phyloP scores from a whole-genome alignment of 2,329 filamentous ascomycete genomes.

The Tolypocladium sp. region DNA sequence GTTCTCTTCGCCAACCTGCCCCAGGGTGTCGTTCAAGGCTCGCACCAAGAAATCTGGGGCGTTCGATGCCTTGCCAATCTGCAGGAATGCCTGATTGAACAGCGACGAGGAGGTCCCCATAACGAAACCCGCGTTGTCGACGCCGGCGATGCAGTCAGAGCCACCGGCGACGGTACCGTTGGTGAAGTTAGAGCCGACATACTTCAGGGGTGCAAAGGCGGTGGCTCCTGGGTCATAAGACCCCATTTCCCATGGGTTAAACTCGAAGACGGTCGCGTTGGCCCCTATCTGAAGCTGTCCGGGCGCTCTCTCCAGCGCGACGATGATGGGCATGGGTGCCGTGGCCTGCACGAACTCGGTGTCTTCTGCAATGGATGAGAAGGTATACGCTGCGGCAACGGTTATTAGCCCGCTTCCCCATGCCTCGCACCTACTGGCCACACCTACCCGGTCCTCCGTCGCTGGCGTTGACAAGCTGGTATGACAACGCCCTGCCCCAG shows the following conservation, averaged over 20 bases:
- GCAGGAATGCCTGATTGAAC: slow-evolving; percentile 70
- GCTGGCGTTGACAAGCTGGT: slow-evolving; percentile 65
- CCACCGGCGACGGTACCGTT: slow-evolving; percentile 46
- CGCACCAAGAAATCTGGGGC: slow-evolving; percentile 40
- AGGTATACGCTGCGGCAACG: slow-evolving; percentile 51
- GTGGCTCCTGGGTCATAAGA: slow-evolving; percentile 64
- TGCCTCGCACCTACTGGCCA: neutral
- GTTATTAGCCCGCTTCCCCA: neutral
- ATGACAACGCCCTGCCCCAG: slow-evolving; percentile 69
- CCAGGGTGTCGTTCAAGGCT: slow-evolving; percentile 43
- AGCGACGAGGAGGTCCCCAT: slow-evolving; percentile 81
- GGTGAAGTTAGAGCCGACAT: slow-evolving; percentile 64
- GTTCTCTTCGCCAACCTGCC: slow-evolving; percentile 44
- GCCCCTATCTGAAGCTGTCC: slow-evolving; percentile 50
- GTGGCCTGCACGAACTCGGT: slow-evolving; percentile 52
- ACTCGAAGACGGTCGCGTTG: slow-evolving; percentile 71
- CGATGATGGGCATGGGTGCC: slow-evolving; percentile 64
- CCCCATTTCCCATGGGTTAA: slow-evolving; percentile 74
- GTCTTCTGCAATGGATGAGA: slow-evolving; percentile 52
- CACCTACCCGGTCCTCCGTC: slow-evolving; percentile 50
- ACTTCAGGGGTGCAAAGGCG: slow-evolving; percentile 62
- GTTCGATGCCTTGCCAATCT: slow-evolving; percentile 35
- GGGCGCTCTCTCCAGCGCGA: slow-evolving; percentile 59
- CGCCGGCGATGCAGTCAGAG: slow-evolving; percentile 62
- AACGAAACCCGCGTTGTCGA: slow-evolving; percentile 73